Evolutionary conservation across 176 grass and related monocot species (phyloP).

Genomic region (Carex scoparia): DNA sequence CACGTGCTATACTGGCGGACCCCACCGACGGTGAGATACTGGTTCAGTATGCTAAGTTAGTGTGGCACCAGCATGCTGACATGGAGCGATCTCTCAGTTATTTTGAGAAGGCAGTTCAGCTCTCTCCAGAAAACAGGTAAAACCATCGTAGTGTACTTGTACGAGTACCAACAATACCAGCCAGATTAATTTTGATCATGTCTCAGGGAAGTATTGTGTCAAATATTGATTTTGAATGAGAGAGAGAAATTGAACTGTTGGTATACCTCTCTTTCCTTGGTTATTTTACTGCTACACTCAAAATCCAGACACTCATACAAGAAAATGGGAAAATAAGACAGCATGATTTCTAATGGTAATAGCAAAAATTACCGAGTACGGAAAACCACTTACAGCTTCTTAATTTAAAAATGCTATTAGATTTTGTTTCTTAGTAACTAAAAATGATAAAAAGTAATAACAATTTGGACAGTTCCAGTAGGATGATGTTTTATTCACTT

Average conservation of each 20-base stretch:
- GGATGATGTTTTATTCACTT: not conserved
- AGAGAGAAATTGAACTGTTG: not conserved
- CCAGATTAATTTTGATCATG: not conserved
- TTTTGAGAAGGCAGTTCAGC: conserved; percentile 66
- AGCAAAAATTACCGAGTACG: not conserved
- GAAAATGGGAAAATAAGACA: not conserved
- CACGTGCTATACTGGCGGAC: conserved; percentile 73
- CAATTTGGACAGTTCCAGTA: not conserved
- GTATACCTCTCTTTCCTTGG: not conserved
- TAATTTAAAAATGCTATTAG: conserved; percentile 1
- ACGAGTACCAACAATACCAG: not conserved
- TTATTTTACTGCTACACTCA: not conserved
- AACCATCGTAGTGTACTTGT: not conserved
- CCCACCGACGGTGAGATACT: conserved; percentile 79
- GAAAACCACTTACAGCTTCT: not conserved
- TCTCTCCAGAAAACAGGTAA: conserved; percentile 50
- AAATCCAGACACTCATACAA: not conserved
- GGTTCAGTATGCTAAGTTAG: conserved; percentile 77
- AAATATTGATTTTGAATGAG: not conserved
- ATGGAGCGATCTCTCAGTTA: conserved; percentile 56
- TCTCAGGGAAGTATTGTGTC: not conserved
- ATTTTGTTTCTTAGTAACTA: not conserved
- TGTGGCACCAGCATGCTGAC: conserved; percentile 68
- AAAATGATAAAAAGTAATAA: not conserved
- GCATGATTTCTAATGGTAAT: not conserved